phyloP scores from a whole-genome alignment of 352 stramenopile genomes.

The Phytopythium kandeliae region DNA sequence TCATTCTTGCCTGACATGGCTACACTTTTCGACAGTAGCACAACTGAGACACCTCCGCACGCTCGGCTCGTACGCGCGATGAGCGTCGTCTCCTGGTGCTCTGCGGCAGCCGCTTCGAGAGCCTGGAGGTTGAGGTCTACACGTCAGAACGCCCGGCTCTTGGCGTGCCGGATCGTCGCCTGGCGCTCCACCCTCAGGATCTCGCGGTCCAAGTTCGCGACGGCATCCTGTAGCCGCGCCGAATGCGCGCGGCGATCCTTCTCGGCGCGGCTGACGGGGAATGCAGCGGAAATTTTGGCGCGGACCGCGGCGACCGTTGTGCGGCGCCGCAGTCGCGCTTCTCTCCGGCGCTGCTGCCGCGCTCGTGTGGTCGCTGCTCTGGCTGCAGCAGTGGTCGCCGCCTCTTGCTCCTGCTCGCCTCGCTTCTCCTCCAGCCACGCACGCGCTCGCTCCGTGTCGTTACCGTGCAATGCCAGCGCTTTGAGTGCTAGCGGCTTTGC shows the following conservation, averaged over 20 bases:
- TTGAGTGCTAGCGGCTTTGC: conserved; percentile 30
- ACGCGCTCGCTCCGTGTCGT: conserved; percentile 23
- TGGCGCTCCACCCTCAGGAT: conserved; percentile 20
- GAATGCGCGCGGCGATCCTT: conserved; percentile 25
- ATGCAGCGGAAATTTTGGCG: neutral
- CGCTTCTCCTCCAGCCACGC: conserved; percentile 23
- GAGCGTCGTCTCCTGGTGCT: too few relatives aligned
- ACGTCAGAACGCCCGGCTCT: neutral
- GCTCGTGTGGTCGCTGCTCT: neutral
- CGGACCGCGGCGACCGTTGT: conserved; percentile 9
- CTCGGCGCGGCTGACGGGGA: conserved; percentile 12
- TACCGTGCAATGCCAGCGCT: conserved; percentile 25
- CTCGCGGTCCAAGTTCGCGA: conserved; percentile 35
- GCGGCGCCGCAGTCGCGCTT: conserved; percentile 13
- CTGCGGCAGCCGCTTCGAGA: too few relatives aligned
- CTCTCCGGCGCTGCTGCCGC: conserved; percentile 8
- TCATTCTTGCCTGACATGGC: too few relatives aligned
- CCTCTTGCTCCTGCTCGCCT: conserved; percentile 16
- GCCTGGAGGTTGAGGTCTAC: too few relatives aligned
- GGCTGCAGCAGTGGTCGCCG: neutral
- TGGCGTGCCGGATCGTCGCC: neutral
- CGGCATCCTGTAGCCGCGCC: conserved; percentile 18
- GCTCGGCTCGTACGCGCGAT: too few relatives aligned
- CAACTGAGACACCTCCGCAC: too few relatives aligned
- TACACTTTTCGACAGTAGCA: too few relatives aligned